Evolutionary conservation across 78 protist genomes (phyloP).

Genomic region (Acrasis kona): DNA sequence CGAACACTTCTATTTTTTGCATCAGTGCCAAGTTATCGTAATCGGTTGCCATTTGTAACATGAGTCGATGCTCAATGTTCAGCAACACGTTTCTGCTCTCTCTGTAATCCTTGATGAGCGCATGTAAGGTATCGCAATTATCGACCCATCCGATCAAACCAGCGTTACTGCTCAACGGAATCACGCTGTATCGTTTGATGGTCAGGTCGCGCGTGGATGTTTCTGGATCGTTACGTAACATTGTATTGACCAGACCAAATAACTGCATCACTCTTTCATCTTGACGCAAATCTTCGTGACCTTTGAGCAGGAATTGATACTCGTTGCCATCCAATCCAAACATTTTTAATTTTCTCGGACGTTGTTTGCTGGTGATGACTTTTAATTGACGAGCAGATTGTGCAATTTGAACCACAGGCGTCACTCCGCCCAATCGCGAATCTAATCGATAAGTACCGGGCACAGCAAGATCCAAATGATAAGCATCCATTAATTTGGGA

Average conservation of each 20-base stretch:
- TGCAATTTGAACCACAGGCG: slow-evolving; percentile 61
- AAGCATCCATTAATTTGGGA: slow-evolving; percentile 42
- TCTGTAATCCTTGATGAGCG: slow-evolving; percentile 73
- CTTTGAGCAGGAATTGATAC: slow-evolving; percentile 87
- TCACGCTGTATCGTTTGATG: slow-evolving; percentile 69
- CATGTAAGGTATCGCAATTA: slow-evolving; percentile 82
- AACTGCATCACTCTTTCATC: slow-evolving; percentile 95
- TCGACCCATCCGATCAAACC: slow-evolving; percentile 89
- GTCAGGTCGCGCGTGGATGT: slow-evolving; percentile 42
- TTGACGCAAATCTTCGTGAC: slow-evolving; percentile 96
- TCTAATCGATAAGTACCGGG: slow-evolving; percentile 83
- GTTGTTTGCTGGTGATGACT: slow-evolving; percentile 94
- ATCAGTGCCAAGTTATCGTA: slow-evolving; percentile 12
- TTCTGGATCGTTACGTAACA: slow-evolving; percentile 61
- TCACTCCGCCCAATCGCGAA: slow-evolving; percentile 25
- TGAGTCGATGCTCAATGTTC: slow-evolving; percentile 72
- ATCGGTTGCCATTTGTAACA: slow-evolving; percentile 63
- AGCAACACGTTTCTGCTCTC: slow-evolving; percentile 58
- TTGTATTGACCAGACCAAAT: slow-evolving; percentile 95
- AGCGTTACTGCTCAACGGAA: slow-evolving; percentile 58
- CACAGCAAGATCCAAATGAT: slow-evolving; percentile 84
- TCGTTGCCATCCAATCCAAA: slow-evolving; percentile 72
- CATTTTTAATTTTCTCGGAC: slow-evolving; percentile 88
- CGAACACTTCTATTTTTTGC: slow-evolving; percentile 77
- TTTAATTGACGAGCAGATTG: slow-evolving; percentile 59